phyloP scores from a whole-genome alignment of 2,329 filamentous ascomycete species.

The Claviceps monticola region DNA sequence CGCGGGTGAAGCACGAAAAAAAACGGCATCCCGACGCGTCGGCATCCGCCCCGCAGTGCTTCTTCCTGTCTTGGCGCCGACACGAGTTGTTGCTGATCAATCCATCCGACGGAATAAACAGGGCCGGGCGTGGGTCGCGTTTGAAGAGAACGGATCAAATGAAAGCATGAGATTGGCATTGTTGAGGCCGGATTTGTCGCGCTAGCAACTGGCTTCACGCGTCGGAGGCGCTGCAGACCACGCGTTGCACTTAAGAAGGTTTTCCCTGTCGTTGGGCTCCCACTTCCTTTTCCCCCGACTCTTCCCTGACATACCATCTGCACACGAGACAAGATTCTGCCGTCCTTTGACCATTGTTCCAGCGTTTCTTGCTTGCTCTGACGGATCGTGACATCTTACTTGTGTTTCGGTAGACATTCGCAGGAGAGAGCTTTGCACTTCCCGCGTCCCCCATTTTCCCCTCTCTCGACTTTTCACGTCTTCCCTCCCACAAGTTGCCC shows the following conservation, averaged over 20 bases:
- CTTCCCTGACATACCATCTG: background rate
- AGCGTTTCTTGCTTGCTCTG: slow-evolving; percentile 1
- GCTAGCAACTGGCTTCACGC: slow-evolving; percentile 20
- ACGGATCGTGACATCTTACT: slow-evolving; percentile 10
- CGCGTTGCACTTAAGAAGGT: slow-evolving; percentile 24
- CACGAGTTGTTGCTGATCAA: background rate
- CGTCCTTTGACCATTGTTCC: background rate
- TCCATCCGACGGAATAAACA: background rate
- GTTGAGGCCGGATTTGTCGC: slow-evolving; percentile 14
- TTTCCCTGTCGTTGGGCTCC: slow-evolving; percentile 10
- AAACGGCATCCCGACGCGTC: background rate
- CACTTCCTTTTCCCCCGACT: slow-evolving; percentile 9
- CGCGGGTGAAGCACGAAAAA: background rate
- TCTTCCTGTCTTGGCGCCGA: background rate
- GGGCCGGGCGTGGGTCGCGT: background rate
- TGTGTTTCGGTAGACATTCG: slow-evolving; percentile 12
- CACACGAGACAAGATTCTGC: too few relatives aligned
- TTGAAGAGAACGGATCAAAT: background rate
- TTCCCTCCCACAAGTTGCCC: slow-evolving; percentile 9
- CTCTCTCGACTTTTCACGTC: background rate
- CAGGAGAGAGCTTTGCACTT: slow-evolving; percentile 12
- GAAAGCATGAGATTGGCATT: background rate
- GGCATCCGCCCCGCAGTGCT: background rate
- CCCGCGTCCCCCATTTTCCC: slow-evolving; percentile 9
- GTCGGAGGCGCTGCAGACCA: slow-evolving; percentile 15